phyloP scores from a whole-genome alignment of 2,329 filamentous ascomycete genomes.

The Sporothrix euskadiensis region DNA sequence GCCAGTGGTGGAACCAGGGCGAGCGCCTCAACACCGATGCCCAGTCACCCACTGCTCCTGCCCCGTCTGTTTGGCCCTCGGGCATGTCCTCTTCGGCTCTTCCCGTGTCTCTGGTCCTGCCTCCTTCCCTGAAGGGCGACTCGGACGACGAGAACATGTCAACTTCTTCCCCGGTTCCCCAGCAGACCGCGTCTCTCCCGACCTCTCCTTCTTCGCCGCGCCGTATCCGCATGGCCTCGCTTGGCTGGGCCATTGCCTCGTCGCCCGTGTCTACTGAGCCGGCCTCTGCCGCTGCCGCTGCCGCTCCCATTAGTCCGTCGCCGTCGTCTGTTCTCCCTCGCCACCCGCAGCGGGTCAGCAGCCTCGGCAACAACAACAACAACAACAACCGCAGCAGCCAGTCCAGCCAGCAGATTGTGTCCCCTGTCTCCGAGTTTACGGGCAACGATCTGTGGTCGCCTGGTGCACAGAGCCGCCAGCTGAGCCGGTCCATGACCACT shows the following conservation, averaged over 20 bases:
- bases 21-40: slow-evolving; percentile 36
- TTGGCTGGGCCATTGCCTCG: slow-evolving; percentile 38
- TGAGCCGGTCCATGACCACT: slow-evolving; percentile 44
- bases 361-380: slow-evolving; percentile 2
- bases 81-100: slow-evolving; percentile 23
- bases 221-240: slow-evolving; percentile 31
- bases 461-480: slow-evolving; percentile 30
- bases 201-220: slow-evolving; percentile 14
- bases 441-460: slow-evolving; percentile 31
- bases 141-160: slow-evolving; percentile 18
- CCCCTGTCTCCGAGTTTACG: slow-evolving; percentile 29
- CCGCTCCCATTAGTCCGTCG: slow-evolving; percentile 34
- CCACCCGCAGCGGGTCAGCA: slow-evolving; percentile 4
- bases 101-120: neutral
- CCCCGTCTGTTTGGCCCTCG: neutral
- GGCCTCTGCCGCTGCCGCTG: neutral
- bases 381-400: neutral
- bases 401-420: slow-evolving; percentile 25
- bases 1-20: slow-evolving; percentile 59
- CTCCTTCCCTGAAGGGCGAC: neutral
- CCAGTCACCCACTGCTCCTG: neutral
- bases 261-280: neutral
- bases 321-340: neutral
- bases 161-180: neutral
- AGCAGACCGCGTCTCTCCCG: slow-evolving; percentile 16